These are phyloP conservation scores for Metschnikowia aberdeeniae DNA, from an alignment of 805 yeast genomes.

Conservation along the genomic window DNA sequence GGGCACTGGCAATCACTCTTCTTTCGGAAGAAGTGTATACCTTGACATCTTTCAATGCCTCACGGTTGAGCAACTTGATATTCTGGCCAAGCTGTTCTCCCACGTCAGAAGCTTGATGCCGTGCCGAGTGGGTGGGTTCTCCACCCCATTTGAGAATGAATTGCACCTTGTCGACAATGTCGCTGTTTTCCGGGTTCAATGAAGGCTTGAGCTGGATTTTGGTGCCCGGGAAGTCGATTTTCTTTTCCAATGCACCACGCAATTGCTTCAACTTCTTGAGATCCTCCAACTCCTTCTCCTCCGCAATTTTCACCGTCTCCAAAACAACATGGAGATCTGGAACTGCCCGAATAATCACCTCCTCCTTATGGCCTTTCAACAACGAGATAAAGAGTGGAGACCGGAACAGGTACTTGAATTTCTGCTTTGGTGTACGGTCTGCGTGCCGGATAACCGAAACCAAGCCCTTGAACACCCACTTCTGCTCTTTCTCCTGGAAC, in stretches of 20 bases:
- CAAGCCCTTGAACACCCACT: conserved; percentile 94
- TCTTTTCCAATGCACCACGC: conserved; percentile 80
- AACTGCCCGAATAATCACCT: conserved; percentile 88
- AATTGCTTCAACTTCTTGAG: conserved; percentile 69
- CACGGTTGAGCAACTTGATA: conserved; percentile 76
- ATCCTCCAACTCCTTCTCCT: conserved; percentile 77
- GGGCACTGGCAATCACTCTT: conserved; percentile 90
- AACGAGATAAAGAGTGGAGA: conserved; percentile 81
- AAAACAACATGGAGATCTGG: conserved; percentile 82
- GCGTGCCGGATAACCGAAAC: conserved; percentile 94
- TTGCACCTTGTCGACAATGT: conserved; percentile 89
- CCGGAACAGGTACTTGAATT: conserved; percentile 90
- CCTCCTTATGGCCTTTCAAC: conserved; percentile 91
- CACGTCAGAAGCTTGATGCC: conserved; percentile 88
- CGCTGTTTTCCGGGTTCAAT: conserved; percentile 51
- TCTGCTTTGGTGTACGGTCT: conserved; percentile 97
- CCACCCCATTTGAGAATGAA: conserved; percentile 98
- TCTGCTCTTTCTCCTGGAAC: conserved; percentile 66
- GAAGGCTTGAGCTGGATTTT: conserved; percentile 94
- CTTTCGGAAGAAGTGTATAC: conserved; percentile 92
- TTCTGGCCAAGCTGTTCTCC: conserved; percentile 97
- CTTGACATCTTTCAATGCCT: conserved; percentile 77
- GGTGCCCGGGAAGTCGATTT: conserved; percentile 89
- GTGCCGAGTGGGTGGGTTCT: conserved; percentile 97
- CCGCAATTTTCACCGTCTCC: conserved; percentile 78